Percentiles rank a stretch among this genome's conserved stretches.
phyloP scores from a whole-genome alignment of 2,329 filamentous ascomycete genomes.

The Truncatella angustata region DNA sequence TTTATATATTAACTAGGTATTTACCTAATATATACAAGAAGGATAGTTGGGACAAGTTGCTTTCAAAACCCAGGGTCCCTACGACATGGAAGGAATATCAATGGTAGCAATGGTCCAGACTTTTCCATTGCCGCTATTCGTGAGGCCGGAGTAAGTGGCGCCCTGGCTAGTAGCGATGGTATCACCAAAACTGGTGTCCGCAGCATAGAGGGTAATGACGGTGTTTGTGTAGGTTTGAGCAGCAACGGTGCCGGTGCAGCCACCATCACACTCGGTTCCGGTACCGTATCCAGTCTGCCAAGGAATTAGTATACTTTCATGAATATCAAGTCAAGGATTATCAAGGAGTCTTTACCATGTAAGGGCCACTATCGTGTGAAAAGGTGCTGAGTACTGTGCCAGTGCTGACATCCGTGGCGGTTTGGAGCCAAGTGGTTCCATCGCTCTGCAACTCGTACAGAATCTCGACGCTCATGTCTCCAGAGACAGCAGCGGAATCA shows the following conservation, averaged over 20 bases:
- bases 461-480: constrained; percentile 6
- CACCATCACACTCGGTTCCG: constrained; percentile 7
- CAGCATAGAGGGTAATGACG: constrained; percentile 4
- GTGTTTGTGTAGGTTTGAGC: constrained; percentile 8
- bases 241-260: constrained; percentile 6
- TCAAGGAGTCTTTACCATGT: not conserved
- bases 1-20: too few species aligned
- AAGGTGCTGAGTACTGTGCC: constrained; percentile 4
- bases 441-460: constrained; percentile 7
- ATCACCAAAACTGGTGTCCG: constrained; percentile 2
- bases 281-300: constrained; percentile 9
- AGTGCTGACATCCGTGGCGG: constrained; percentile 5
- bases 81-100: constrained; percentile 3
- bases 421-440: constrained; percentile 5
- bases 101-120: constrained; percentile 5
- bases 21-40: constrained; percentile 6
- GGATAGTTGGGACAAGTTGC: not conserved
- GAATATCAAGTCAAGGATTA: too few species aligned
- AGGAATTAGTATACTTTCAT: too few species aligned
- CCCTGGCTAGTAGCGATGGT: constrained; percentile 6
- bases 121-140: not conserved
- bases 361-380: constrained; percentile 5
- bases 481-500: not conserved
- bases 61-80: not conserved
- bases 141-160: constrained; percentile 6